Conservation (phyloP, 2,329 filamentous ascomycete genomes). For the Claviceps spartinae region DNA sequence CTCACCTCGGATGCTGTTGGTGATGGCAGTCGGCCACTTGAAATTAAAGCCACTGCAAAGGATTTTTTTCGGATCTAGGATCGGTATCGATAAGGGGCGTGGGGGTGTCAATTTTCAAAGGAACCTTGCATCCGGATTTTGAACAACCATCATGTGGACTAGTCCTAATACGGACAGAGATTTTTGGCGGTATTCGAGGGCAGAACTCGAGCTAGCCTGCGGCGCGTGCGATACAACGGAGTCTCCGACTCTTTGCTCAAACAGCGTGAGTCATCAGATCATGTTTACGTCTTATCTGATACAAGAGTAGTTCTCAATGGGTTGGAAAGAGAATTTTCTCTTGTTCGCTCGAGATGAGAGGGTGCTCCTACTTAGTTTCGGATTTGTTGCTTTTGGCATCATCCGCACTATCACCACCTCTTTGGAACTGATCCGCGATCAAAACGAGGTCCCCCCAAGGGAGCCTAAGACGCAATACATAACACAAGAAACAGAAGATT, state of each 20-base stretch:
- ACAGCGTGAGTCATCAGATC: conserved; percentile 4
- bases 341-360: conserved; percentile 34
- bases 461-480: conserved; percentile 60
- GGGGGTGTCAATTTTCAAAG: background rate
- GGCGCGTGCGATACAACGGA: too few species aligned
- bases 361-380: conserved; percentile 38
- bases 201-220: conserved; percentile 7
- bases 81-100: conserved; percentile 8
- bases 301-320: conserved; percentile 21
- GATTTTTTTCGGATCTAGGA: conserved; percentile 1
- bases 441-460: conserved; percentile 51
- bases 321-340: conserved; percentile 17
- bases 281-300: conserved; percentile 7
- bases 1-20: conserved; percentile 7
- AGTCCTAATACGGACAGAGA: conserved; percentile 3
- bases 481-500: conserved; percentile 62
- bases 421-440: conserved; percentile 46
- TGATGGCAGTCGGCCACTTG: background rate
- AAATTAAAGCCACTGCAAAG: background rate
- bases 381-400: conserved; percentile 44
- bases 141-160: background rate
- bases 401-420: conserved; percentile 42
- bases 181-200: conserved; percentile 11
- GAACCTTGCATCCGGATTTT: background rate
- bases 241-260: background rate